Conservation (phyloP, 345 rosid genomes). For the Nephelium lappaceum region DNA sequence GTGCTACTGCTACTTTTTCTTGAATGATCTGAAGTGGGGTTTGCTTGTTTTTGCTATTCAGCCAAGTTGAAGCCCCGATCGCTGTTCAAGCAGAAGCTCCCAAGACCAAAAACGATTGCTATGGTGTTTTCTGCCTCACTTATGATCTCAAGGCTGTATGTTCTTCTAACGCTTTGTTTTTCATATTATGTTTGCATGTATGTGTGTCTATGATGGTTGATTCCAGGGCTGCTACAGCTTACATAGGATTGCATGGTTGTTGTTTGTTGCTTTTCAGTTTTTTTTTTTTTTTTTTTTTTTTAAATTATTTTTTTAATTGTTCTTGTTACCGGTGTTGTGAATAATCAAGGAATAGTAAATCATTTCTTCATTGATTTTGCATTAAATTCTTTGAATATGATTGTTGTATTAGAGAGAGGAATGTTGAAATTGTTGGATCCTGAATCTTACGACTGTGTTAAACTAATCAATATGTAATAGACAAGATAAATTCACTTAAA, state of each 20-base stretch:
- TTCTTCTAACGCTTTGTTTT: background rate
- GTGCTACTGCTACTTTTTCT: background rate
- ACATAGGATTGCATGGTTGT: background rate
- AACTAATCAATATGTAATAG: background rate
- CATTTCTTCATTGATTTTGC: background rate
- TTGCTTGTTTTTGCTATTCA: slow-evolving; percentile 18
- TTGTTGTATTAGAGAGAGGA: background rate
- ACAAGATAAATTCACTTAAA: background rate
- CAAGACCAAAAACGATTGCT: slow-evolving; percentile 67
- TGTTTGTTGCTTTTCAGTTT: slow-evolving; percentile 16
- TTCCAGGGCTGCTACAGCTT: background rate
- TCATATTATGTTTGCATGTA: background rate
- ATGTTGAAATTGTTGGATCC: background rate
- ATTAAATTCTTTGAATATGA: too few relatives aligned
- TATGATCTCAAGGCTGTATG: slow-evolving; percentile 91
- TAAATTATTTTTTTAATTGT: too few relatives aligned
- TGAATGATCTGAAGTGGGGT: background rate
- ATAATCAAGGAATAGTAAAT: too few relatives aligned
- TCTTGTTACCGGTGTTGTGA: background rate
- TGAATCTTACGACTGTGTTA: background rate
- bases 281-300: background rate
- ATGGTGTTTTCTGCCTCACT: slow-evolving; percentile 90
- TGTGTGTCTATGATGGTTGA: background rate
- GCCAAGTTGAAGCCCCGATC: slow-evolving; percentile 57
- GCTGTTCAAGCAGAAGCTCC: slow-evolving; percentile 48